Evolutionary conservation across 2,329 filamentous ascomycete genomes (phyloP), one percentile per base, ranked within the genome.

Genomic region (Ceratocystis harringtonii): DNA sequence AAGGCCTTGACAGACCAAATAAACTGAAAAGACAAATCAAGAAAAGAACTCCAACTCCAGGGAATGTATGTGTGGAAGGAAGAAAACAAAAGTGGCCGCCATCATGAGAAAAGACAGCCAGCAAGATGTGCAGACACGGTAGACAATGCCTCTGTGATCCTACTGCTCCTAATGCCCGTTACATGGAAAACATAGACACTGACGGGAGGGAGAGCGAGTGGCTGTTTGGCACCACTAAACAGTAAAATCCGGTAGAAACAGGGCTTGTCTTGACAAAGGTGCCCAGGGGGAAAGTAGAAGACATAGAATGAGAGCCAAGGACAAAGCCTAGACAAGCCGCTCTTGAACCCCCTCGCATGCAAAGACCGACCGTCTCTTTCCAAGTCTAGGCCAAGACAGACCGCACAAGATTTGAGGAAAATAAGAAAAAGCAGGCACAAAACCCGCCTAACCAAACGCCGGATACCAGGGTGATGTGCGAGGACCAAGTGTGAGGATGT

Each of bases 31-130:
- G 60, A 61, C 36, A 30, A 28, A 63, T 61, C 36, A 57, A 64
- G 63, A 67, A 48, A 65, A 55, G 44, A 67, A 67, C 66, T 67
- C 63, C 66, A 65, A 67, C 66, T 67, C 66, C 66, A 36, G 62
- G 64, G 44, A 41, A 65, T 67, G 61, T 64, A 55, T 43, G 43
- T 61, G 52, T 50, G 63, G 55, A 48, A 45, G 25, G 57, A 61
- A 50, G 25, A 61, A 61, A 64, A 48, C 44, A 19, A 66, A 66
- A 63, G 45, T 43, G 48, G 32, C 30, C 25, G 7, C 32, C 55
- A 36, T 58, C 28, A 8, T 58, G 55, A n/a, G 22, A 52, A 52
- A 52, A 25, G n/a, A 57, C 3, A 58, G 28, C 55, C 52, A 58
- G 25, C 55, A 58, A 58, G 55, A 10, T 25, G 15, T 36, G 17